Percentiles rank a stretch among this genome's conserved stretches.
These are phyloP conservation scores for Leishmania tarentolae DNA, from an alignment of 208 protist genomes.

Conservation along the genomic window DNA sequence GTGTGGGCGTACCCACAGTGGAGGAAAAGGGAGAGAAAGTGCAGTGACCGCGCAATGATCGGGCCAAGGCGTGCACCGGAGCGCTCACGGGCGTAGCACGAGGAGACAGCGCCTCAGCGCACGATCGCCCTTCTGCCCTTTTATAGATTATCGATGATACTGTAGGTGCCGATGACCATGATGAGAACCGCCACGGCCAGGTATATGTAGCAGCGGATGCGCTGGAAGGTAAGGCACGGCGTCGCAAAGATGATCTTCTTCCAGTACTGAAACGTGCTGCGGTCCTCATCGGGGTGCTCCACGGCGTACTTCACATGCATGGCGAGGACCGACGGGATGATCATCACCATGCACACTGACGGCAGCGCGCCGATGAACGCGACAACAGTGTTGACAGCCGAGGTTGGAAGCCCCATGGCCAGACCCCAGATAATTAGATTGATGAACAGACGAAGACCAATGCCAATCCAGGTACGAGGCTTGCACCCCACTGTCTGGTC, in stretches of 20 bases:
- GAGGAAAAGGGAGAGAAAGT: background rate
- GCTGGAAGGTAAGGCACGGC: constrained; percentile 39
- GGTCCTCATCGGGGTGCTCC: constrained; percentile 52
- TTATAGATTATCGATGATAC: constrained; percentile 31
- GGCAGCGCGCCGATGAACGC: constrained; percentile 73
- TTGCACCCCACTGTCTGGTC: constrained; percentile 55
- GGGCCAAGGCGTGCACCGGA: background rate
- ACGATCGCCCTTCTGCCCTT: background rate
- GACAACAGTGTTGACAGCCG: constrained; percentile 74
- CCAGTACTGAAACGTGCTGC: constrained; percentile 58
- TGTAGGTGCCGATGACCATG: constrained; percentile 77
- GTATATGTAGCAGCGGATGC: constrained; percentile 54
- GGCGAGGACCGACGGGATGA: constrained; percentile 57
- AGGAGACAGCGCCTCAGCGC: background rate
- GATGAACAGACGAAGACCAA: constrained; percentile 56
- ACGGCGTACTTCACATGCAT: constrained; percentile 56
- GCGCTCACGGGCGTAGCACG: background rate
- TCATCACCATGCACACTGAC: constrained; percentile 69
- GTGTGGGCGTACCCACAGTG: no score
- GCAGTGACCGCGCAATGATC: background rate
- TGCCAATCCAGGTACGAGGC: constrained; percentile 52
- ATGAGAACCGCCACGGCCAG: constrained; percentile 60
- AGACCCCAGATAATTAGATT: constrained; percentile 67
- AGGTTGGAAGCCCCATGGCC: constrained; percentile 56
- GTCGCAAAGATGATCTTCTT: constrained; percentile 40